Percentiles rank a stretch among this genome's conserved stretches.
These are phyloP conservation scores for Coprinopsis marcescibilis DNA, from an alignment of 768 basidiomycete genomes.

Conservation along the genomic window DNA sequence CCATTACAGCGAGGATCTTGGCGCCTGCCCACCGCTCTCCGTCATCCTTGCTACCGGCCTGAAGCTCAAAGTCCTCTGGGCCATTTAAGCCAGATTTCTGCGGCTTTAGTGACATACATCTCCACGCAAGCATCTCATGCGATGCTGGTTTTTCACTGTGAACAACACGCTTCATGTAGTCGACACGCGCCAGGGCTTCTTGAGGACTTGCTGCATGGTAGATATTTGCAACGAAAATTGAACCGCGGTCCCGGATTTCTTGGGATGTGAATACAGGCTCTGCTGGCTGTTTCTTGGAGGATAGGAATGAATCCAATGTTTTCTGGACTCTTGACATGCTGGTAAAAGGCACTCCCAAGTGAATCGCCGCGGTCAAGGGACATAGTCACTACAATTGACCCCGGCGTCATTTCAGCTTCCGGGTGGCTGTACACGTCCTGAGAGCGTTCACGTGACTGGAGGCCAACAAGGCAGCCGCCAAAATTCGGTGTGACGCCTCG, in stretches of 20 bases:
- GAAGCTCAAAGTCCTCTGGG: conserved; percentile 71
- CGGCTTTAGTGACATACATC: conserved; percentile 66
- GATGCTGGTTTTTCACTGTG: conserved; percentile 55
- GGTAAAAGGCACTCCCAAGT: no score
- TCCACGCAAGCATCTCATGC: conserved; percentile 75
- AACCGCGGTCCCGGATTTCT: conserved; percentile 71
- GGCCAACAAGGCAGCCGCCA: conserved; percentile 16
- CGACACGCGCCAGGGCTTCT: conserved; percentile 44
- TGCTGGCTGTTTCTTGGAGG: conserved; percentile 33
- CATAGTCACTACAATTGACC: no score
- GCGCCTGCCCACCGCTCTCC: conserved; percentile 70
- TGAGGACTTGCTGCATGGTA: conserved; percentile 47
- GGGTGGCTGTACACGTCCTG: no score
- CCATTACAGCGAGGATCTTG: conserved; percentile 62
- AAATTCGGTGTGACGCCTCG: conserved; percentile 22
- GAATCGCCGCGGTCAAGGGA: no score
- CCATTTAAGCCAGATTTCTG: conserved; percentile 63
- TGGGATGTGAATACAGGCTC: conserved; percentile 53
- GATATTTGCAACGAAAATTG: conserved; percentile 62
- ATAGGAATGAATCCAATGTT: conserved; percentile 50
- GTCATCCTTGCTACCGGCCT: conserved; percentile 64
- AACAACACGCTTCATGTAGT: conserved; percentile 50
- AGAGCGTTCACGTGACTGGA: no score
- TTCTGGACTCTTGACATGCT: conserved; percentile 11
- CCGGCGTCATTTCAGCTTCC: no score